Evolutionary conservation across 495 filamentous ascomycete genomes (phyloP), one percentile per base, ranked within the genome.

Genomic region (Daldinia loculata): DNA sequence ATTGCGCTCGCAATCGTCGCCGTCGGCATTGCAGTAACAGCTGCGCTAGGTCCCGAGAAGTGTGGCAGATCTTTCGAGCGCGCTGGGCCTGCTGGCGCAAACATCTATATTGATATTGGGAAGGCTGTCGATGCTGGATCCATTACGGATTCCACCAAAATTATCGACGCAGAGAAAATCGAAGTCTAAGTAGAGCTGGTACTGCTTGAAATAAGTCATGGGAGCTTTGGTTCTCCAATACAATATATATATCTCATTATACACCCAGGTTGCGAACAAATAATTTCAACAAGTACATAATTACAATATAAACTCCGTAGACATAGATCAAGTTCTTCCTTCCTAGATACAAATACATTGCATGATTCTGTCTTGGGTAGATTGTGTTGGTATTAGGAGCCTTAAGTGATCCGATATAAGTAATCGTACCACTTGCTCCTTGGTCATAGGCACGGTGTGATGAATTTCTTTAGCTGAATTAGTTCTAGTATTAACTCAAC

Each of bases 1-100:
- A 83, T 92, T 32, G 89, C 89, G 19, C 91, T 90, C 6, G 90
- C 86, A 3, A 92, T 93, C 67, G 90, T 92, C 66, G 85, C 86
- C 1, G 51, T 83, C 0, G 89, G 89, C 8, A 92, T 92, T 55
- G 78, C 79, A n/a, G 72, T 88, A 3, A 92, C 89, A 27, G 83
- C 84, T 19, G 85, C 83, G 5, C 72, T 88, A 39, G 89, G 89
- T 0, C 85, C 87, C 0, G 91, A 93, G 85, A 90, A 86, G 76
- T 80, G 88, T 29, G 90, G 91, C 2, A 80, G 88, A 6, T 83
- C 86, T 57, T 93, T 93, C 73, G 90, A 92, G 75, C 82, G 81
- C 55, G 82, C 78, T 8, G 78, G 80, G n/a, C 83, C 84, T 62
- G 88, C 85, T 7, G 89, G 89, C 34, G 84, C 83, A 22, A 83